A percentile compares a stretch with the other conserved stretches of the same genome.
Evolutionary conservation across 2,329 filamentous ascomycete genomes (phyloP).

Genomic region (Exserohilum rostratum): DNA sequence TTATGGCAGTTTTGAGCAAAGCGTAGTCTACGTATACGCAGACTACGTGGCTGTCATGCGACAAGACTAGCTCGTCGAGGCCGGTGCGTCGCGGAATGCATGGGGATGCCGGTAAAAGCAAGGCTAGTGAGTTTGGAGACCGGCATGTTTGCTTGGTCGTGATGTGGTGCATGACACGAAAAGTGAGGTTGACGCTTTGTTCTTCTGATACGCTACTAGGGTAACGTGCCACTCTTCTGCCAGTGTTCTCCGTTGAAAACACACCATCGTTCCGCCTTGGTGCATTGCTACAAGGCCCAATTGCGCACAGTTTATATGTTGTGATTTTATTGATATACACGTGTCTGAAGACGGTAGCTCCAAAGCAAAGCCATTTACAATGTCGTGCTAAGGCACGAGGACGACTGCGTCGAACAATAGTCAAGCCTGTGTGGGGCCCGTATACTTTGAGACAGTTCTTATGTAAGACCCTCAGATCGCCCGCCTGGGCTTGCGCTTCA

Average conservation of each 20-base stretch:
- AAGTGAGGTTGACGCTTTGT: slow-evolving; percentile 9
- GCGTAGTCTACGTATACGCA: slow-evolving; percentile 5
- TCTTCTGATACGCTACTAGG: slow-evolving; percentile 8
- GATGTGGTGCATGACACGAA: slow-evolving; percentile 7
- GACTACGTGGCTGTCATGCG: slow-evolving; percentile 7
- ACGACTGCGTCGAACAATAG: not conserved
- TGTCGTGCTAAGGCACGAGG: not conserved
- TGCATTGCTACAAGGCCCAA: not conserved
- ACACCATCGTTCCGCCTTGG: slow-evolving; percentile 2
- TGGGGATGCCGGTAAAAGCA: slow-evolving; percentile 17
- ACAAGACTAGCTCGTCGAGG: slow-evolving; percentile 11
- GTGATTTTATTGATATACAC: slow-evolving; percentile 11
- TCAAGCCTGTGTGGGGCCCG: not conserved
- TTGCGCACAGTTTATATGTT: not conserved
- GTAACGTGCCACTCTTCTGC: slow-evolving; percentile 8
- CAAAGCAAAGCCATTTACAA: not conserved
- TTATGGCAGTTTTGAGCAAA: not conserved
- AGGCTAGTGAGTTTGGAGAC: slow-evolving; percentile 1
- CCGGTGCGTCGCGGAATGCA: slow-evolving; percentile 3
- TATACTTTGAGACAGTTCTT: slow-evolving; percentile 6
- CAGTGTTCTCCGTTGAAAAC: slow-evolving; percentile 7
- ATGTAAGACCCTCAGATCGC: not conserved
- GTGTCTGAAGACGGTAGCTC: slow-evolving; percentile 1
- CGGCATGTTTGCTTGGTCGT: slow-evolving; percentile 13
- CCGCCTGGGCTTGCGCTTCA: not conserved